A percentile compares a stretch with the other conserved stretches of the same genome.
These are phyloP conservation scores for Pythium phragmitis DNA, from an alignment of 352 stramenopile genomes.

Conservation along the genomic window DNA sequence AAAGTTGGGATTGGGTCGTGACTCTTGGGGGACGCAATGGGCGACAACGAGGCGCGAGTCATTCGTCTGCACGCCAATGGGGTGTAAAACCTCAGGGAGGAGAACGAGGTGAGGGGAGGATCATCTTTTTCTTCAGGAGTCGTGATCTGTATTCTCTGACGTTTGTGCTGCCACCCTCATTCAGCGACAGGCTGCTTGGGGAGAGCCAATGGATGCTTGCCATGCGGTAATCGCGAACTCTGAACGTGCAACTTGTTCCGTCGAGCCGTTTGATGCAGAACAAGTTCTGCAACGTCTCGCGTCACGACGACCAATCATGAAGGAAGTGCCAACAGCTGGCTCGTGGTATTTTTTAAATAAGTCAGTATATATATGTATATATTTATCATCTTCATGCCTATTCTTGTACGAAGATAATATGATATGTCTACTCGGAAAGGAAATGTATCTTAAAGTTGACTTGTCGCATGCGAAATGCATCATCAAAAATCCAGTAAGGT, in stretches of 20 bases:
- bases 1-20: neutral
- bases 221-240: neutral
- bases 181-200: constrained; percentile 4
- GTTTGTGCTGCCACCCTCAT: neutral
- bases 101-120: constrained; percentile 5
- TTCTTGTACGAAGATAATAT: constrained; percentile 1
- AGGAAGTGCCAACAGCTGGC: constrained; percentile 6
- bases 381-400: neutral
- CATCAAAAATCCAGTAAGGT: constrained; percentile 5
- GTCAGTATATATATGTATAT: neutral
- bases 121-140: neutral
- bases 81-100: neutral
- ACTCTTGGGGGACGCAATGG: neutral
- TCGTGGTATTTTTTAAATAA: constrained; percentile 1
- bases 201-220: constrained; percentile 3
- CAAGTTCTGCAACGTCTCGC: constrained; percentile 6
- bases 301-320: constrained; percentile 13
- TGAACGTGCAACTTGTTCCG: constrained; percentile 16
- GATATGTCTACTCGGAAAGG: neutral
- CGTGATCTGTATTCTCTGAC: neutral
- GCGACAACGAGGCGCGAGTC: constrained; percentile 2
- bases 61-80: constrained; percentile 17
- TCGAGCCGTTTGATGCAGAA: neutral
- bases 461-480: constrained; percentile 11
- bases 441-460: neutral